These are phyloP conservation scores for Melaleuca alternifolia DNA, from an alignment of 345 rosid species.

Conservation along the genomic window DNA sequence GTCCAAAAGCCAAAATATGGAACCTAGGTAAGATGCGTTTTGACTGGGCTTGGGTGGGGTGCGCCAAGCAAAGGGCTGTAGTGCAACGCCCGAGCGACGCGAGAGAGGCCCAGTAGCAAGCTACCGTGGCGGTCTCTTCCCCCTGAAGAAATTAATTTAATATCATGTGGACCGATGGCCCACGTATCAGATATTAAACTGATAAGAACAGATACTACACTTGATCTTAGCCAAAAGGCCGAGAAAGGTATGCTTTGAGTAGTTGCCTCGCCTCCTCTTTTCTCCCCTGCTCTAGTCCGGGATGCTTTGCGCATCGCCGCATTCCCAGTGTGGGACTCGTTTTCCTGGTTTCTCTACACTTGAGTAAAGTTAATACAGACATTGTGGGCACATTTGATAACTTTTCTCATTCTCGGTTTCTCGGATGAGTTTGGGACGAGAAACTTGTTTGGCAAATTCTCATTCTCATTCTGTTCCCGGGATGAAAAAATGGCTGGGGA, in stretches of 20 bases:
- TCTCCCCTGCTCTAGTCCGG: no score
- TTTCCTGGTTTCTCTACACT: not conserved
- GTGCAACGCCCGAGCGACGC: not conserved
- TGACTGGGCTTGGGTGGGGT: not conserved
- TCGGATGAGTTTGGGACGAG: no score
- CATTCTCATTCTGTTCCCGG: no score
- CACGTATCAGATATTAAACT: slow-evolving; percentile 52
- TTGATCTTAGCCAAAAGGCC: slow-evolving; percentile 66
- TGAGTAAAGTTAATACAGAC: no score
- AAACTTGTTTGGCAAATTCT: no score
- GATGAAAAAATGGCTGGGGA: no score
- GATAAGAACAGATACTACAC: slow-evolving; percentile 58
- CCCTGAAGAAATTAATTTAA: slow-evolving; percentile 21
- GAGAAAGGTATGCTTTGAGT: slow-evolving; percentile 50
- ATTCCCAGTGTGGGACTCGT: not conserved
- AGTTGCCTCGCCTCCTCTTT: no score
- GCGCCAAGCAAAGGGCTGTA: not conserved
- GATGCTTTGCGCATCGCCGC: no score
- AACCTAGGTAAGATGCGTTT: not conserved
- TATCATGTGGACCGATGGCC: slow-evolving; percentile 25
- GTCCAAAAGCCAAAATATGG: no score
- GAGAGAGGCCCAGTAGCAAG: not conserved
- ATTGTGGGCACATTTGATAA: no score
- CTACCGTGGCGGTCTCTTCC: not conserved
- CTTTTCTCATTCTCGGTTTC: no score